phyloP scores from a whole-genome alignment of 257 asterid genomes.

The Leonotis leonurus region DNA sequence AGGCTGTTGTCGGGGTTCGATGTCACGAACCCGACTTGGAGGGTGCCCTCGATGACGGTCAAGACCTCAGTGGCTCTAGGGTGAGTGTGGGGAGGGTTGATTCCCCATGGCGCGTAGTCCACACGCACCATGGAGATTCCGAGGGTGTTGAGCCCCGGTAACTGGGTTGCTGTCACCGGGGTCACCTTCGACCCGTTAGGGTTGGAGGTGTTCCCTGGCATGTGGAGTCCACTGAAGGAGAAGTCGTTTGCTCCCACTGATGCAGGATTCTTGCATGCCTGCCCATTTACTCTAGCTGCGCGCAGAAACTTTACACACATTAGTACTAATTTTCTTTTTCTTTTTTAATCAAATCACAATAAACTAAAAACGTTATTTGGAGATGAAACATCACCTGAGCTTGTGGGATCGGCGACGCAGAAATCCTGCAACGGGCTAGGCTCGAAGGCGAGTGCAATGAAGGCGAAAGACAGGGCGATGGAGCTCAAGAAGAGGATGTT shows the following conservation, averaged over 20 bases:
- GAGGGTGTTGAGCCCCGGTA: slow-evolving; percentile 29
- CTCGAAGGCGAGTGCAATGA: neutral
- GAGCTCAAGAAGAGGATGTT: neutral
- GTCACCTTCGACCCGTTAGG: slow-evolving; percentile 15
- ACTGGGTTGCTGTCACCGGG: neutral
- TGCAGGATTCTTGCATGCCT: neutral
- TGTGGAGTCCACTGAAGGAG: slow-evolving; percentile 28
- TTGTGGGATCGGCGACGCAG: neutral
- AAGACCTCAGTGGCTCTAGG: slow-evolving; percentile 34
- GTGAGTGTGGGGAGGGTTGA: slow-evolving; percentile 35
- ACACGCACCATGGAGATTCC: slow-evolving; percentile 21
- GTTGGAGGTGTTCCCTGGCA: slow-evolving; percentile 31
- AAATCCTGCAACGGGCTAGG: neutral
- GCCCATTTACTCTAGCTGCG: slow-evolving; percentile 12
- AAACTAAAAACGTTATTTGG: neutral
- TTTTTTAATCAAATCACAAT: neutral
- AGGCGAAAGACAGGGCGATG: neutral
- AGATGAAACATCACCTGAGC: neutral
- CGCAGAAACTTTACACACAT: neutral
- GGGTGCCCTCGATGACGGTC: slow-evolving; percentile 27
- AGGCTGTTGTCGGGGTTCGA: slow-evolving; percentile 16
- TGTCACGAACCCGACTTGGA: slow-evolving; percentile 32
- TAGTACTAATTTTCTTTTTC: neutral
- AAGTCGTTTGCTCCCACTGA: slow-evolving; percentile 22
- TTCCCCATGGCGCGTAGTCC: slow-evolving; percentile 27